A percentile compares a stretch with the other conserved stretches of the same genome.
Evolutionary conservation across 2,329 filamentous ascomycete species (phyloP).

Genomic region (Paecilomyces sp.): DNA sequence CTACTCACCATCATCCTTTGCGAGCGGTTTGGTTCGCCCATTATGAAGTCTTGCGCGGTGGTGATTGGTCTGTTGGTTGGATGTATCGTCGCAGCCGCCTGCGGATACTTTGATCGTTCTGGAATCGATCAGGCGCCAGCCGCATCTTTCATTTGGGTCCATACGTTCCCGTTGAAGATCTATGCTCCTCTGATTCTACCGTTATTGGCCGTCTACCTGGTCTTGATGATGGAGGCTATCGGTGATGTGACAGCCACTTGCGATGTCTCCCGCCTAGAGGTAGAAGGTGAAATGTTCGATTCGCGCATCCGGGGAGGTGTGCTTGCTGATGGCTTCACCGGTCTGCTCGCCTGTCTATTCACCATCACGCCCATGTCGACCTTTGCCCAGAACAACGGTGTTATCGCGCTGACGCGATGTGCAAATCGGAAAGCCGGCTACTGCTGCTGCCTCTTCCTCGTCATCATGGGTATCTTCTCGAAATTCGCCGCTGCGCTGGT

Average conservation of each 20-base stretch:
- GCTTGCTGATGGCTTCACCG: slow-evolving; percentile 60
- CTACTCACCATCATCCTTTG: slow-evolving; percentile 62
- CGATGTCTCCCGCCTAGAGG: slow-evolving; percentile 57
- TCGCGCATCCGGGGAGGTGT: slow-evolving; percentile 64
- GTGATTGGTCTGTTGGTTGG: slow-evolving; percentile 59
- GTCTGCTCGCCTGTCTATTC: slow-evolving; percentile 54
- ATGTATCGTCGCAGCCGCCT: slow-evolving; percentile 60
- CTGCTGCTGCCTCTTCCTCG: slow-evolving; percentile 57
- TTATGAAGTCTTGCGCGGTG: slow-evolving; percentile 63
- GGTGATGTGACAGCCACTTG: slow-evolving; percentile 63
- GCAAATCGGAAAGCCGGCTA: slow-evolving; percentile 63
- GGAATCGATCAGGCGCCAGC: slow-evolving; percentile 55
- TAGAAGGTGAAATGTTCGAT: slow-evolving; percentile 58
- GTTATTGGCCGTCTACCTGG: slow-evolving; percentile 50
- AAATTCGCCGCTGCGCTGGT: slow-evolving; percentile 65
- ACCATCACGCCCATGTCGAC: slow-evolving; percentile 64
- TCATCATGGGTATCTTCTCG: slow-evolving; percentile 63
- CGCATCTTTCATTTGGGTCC: slow-evolving; percentile 63
- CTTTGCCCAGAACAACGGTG: slow-evolving; percentile 64
- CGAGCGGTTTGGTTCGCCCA: slow-evolving; percentile 62
- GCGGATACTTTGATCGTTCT: slow-evolving; percentile 56
- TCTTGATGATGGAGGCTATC: slow-evolving; percentile 62
- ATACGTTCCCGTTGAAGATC: slow-evolving; percentile 59
- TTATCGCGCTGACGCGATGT: slow-evolving; percentile 61
- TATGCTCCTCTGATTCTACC: slow-evolving; percentile 62